phyloP scores from a whole-genome alignment of 2,329 filamentous ascomycete species.

The Xylariaceae sp. region DNA sequence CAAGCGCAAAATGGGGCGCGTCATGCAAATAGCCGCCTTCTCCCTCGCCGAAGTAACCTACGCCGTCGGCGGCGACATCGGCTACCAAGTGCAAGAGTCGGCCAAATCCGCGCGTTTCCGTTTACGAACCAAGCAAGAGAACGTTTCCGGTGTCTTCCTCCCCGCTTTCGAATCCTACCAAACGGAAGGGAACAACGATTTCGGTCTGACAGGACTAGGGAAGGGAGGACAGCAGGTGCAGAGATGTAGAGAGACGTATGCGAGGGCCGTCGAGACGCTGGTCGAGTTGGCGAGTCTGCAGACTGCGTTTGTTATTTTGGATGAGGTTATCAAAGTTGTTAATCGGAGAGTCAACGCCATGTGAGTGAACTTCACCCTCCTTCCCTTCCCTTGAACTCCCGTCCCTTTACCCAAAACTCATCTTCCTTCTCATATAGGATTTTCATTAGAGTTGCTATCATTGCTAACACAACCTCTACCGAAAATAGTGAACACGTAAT shows the following conservation, averaged over 20 bases:
- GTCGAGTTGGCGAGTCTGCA: constrained; percentile 93
- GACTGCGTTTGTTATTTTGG: constrained; percentile 95
- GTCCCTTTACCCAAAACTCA: too few species aligned
- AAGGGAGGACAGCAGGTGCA: constrained; percentile 98
- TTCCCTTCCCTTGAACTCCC: too few species aligned
- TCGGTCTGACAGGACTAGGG: constrained; percentile 89
- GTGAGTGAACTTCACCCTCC: constrained; percentile 38
- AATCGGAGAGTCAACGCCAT: constrained; percentile 98
- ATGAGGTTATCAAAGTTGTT: constrained; percentile 99
- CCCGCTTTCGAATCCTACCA: constrained; percentile 91
- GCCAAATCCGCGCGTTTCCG: constrained; percentile 90
- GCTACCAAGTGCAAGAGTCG: constrained; percentile 95
- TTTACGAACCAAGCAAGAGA: constrained; percentile 92
- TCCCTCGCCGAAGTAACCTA: constrained; percentile 97
- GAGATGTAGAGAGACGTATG: constrained; percentile 91
- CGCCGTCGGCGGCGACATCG: constrained; percentile 90
- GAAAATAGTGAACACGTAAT: constrained; percentile 76
- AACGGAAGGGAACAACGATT: constrained; percentile 88
- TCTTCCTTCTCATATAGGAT: too few species aligned
- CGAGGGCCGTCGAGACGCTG: constrained; percentile 88
- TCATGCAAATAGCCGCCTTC: constrained; percentile 99
- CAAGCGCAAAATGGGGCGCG: constrained; percentile 97
- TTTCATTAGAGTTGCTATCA: too few species aligned
- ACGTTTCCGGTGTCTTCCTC: constrained; percentile 93
- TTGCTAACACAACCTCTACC: constrained; percentile 23